Evolutionary conservation across 352 stramenopile species (phyloP), one percentile per base, ranked within the genome.

Genomic region (Hyaloperonospora arabidopsidis): DNA sequence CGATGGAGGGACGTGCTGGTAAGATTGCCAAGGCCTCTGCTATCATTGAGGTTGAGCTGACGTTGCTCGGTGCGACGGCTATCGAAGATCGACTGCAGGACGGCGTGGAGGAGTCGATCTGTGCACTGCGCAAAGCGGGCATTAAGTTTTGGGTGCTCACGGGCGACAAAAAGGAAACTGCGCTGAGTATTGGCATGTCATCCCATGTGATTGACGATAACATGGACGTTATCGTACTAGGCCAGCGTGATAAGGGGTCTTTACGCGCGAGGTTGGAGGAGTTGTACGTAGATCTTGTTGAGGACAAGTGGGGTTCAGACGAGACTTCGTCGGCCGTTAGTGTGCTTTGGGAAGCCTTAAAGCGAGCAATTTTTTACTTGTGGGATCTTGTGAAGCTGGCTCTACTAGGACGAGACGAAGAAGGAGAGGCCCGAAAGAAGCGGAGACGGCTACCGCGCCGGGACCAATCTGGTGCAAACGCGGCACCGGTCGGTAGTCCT

Each of bases 71-170:
- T 23, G 87, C 84, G 5, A 97, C 90, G 3, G 90, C 87, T 1
- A 97, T 97, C 59, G 91, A 97, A 65, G 91, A 97, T 54, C 79
- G 86, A 29, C 67, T 97, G 15, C 92, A 97, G 50, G 87, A 97
- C 25, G 86, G 88, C 10, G 94, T 98, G 1, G 83, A 94, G 19
- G 84, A 97, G 45, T 95, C 83, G 13, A 97, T 98, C 63, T 81
- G 68, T 39, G 77, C 92, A n/a, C 67, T 98, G 28, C 69, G 80
- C 8, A 90, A 96, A 45, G 93, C 94, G 7, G 93, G 92, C 2
- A 97, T 98, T 59, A 98, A 98, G 54, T 88, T 97, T 40, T 98
- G 94, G 94, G 89, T 98, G 23, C 74, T 98, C 22, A 98, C 94
- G 0, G 94, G 84, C 21, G 84, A 94, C 67, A 94, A 94, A 51